Base-by-base conservation (phyloP, 805 yeast species). In the Dipodascopsis uninucleata region DNA sequence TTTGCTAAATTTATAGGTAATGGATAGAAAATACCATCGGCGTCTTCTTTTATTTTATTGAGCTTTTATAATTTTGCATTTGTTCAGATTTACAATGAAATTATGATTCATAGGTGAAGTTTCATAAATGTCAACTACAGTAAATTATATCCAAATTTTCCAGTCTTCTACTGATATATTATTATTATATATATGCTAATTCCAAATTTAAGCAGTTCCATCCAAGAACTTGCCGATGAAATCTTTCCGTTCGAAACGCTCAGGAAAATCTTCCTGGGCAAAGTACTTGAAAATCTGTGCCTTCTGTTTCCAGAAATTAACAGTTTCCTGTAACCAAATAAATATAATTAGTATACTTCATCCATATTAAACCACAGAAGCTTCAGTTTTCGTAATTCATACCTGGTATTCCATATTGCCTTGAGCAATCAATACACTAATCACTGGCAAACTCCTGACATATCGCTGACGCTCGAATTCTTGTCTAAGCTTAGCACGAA, bases 221-320 rank as follows among this genome's bases (percentile, higher is more conserved):
- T 79, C 80, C 59, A 82, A 71, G 73, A 85, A 85, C 65, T 80
- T 81, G 67, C 78, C 78, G 40, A 85, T 77, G 61, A 85, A 85
- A 58, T 71, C 73, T 61, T 79, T 75, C 59, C 76, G 74, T 57
- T 71, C 74, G 51, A 77, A 75, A 33, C 71, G 71, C 53, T 72
- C 72, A 55, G 82, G 76, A 26, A 70, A 71, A 34, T 74, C 75
- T 63, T 76, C 81, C 57, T 79, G 80, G 56, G 81, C 85, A 58
- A 85, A 85, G 71, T 81, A 85, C 67, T 82, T 78, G 79, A 83
- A 72, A 35, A 85, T 86, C 65, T 85, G 94, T 53, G 89, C 77
- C 62, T 78, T 79, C 71, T 86, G 95, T 65, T 85, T 86, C 95
- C 95, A 85, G 71, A 85, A 85, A 68, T 86, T 86, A 59, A 81